Conservation (phyloP, 1,284 basidiomycete species). For the Porogramme epimiltina region DNA sequence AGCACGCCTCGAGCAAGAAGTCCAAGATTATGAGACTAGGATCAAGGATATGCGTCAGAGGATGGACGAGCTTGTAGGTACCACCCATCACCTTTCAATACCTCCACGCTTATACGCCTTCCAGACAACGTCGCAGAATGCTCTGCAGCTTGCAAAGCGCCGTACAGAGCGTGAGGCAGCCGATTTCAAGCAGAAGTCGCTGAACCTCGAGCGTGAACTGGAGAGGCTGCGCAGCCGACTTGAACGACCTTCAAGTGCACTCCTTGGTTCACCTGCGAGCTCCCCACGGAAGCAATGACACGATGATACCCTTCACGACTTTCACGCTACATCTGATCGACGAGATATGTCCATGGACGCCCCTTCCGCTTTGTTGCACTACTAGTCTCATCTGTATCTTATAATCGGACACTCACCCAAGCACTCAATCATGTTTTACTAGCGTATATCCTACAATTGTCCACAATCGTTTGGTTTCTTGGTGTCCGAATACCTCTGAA, state of each 20-base stretch:
- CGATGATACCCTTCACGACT: constrained; percentile 11
- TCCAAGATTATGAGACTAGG: constrained; percentile 58
- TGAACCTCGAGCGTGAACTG: constrained; percentile 71
- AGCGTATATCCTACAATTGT: neutral
- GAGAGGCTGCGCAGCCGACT: constrained; percentile 70
- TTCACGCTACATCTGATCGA: constrained; percentile 6
- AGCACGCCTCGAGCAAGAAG: constrained; percentile 64
- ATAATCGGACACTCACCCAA: constrained; percentile 1
- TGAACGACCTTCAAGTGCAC: constrained; percentile 34
- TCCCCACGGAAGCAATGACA: constrained; percentile 33
- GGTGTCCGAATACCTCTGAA: no score
- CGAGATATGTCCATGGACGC: constrained; percentile 10
- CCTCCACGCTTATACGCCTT: neutral
- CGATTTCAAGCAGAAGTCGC: constrained; percentile 69
- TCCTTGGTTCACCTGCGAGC: constrained; percentile 34
- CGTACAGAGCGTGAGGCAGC: constrained; percentile 75
- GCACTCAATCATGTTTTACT: neutral
- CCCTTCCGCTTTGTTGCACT: constrained; percentile 17
- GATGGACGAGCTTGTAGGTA: constrained; percentile 61
- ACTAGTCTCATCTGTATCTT: constrained; percentile 17
- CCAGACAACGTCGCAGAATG: constrained; percentile 73
- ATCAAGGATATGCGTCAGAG: constrained; percentile 54
- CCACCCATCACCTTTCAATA: constrained; percentile 1
- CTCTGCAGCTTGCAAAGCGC: constrained; percentile 69
- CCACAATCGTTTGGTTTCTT: neutral